Evolutionary conservation across 2,329 filamentous ascomycete species (phyloP).

Genomic region (Hortaea werneckii): DNA sequence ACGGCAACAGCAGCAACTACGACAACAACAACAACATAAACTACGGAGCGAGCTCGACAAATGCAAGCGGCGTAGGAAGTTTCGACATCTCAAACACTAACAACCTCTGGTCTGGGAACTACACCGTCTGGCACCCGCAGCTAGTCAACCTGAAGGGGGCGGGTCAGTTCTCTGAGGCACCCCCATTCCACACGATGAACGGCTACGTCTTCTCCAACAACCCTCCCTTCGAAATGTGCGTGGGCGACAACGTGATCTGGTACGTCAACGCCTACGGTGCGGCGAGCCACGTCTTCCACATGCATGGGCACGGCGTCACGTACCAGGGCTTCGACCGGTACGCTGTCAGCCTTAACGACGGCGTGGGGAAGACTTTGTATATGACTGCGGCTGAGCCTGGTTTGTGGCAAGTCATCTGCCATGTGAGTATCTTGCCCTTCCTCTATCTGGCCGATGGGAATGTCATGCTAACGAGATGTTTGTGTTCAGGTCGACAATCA

Average conservation of each 20-base stretch:
- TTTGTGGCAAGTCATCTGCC: constrained; percentile 19
- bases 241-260: constrained; percentile 20
- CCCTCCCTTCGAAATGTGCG: constrained; percentile 22
- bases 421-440: too few relatives aligned
- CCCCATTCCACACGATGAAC: constrained; percentile 8
- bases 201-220: constrained; percentile 17
- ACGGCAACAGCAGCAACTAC: not conserved
- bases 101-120: constrained; percentile 10
- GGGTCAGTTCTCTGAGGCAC: constrained; percentile 7
- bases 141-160: constrained; percentile 11
- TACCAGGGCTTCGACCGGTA: constrained; percentile 8
- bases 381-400: constrained; percentile 18
- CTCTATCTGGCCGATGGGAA: too few relatives aligned
- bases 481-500: too few relatives aligned
- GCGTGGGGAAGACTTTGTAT: constrained; percentile 18
- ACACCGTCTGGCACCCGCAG: constrained; percentile 14
- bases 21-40: too few relatives aligned
- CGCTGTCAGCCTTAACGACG: constrained; percentile 14
- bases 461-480: too few relatives aligned
- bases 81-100: not conserved
- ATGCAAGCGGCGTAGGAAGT: not conserved
- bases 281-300: constrained; percentile 21
- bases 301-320: constrained; percentile 20
- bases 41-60: too few relatives aligned
- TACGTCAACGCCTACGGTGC: constrained; percentile 18